Base-by-base conservation (phyloP, 306 rosid species). In the Sophora flavescens region DNA sequence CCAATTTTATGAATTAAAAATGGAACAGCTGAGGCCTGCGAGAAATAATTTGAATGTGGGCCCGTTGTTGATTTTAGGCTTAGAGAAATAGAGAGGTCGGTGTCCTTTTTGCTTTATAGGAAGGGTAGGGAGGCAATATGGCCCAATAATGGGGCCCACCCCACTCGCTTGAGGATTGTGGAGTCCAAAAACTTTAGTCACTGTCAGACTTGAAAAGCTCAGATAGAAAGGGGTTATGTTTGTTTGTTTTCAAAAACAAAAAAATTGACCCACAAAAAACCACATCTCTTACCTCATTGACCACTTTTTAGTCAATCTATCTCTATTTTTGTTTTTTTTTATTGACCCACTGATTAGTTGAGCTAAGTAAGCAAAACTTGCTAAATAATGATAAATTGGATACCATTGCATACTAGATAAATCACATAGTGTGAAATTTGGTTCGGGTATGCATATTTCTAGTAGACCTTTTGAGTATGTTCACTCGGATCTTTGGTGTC, bases 131-230 rank as follows among this genome's bases (percentile, higher is more conserved):
- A 74, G 64, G 44, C 80, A 76, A 61, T 36, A 75, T 80, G 92
- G 92, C 86, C 84, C 94, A 22, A 2, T 0, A 4, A 8, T 3
- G 44, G 88, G 91, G 78, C 85, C 93, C 88, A 78, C 15, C 13
- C 57, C 18, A 59, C 39, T 57, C 7, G 12, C 3, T 53, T 4
- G 17, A 18, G 63, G 54, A 3, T 30, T 83, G 65, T n/a, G 88
- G 48, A 72, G 81, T 75, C 90, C 92, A 84, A 81, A 78, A 69
- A 42, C 83, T 81, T 86, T 78, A 75, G 87, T 86, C 85, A 18
- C 69, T 84, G 63, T 89, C 92, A 73, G 41, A 63, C 64, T 9
- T 52, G 73, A 80, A 83, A 72, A 70, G 84, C 76, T 83, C 79
- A 60, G 78, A 36, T 58, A 42, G 9, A 62, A 63, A 63, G 30